These are phyloP conservation scores for Lactarius evosmus DNA, from an alignment of 768 basidiomycete genomes.

Conservation along the genomic window DNA sequence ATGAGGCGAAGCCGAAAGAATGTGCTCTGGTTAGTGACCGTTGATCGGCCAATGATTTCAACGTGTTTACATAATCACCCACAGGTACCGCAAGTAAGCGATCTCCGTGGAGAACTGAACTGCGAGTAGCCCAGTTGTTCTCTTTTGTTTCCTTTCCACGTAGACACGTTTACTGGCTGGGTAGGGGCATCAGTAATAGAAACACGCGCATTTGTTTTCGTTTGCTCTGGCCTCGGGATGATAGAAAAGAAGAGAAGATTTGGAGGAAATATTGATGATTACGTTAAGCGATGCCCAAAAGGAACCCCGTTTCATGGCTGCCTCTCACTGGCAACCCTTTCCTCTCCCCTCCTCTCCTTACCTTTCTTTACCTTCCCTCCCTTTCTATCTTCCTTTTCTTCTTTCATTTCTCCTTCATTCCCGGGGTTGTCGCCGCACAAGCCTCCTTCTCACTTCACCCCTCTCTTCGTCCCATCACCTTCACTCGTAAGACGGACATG, in stretches of 20 bases:
- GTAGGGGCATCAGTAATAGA: not conserved
- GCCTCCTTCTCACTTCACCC: not conserved
- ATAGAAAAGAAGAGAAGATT: not conserved
- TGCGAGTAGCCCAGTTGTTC: not conserved
- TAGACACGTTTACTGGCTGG: not conserved
- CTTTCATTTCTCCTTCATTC: not conserved
- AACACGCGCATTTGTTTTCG: not conserved
- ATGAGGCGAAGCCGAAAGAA: conserved; percentile 87
- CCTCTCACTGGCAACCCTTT: not conserved
- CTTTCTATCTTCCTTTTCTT: not conserved
- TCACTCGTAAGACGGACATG: conserved; percentile 24
- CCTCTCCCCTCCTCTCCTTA: not conserved
- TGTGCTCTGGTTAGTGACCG: conserved; percentile 69
- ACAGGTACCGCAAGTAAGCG: conserved; percentile 50
- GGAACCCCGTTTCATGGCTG: conserved; percentile 2
- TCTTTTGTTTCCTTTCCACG: not conserved
- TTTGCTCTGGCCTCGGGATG: not conserved
- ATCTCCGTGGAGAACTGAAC: not conserved
- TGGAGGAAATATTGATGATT: not conserved
- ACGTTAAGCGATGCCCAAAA: not conserved
- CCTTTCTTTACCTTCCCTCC: not conserved
- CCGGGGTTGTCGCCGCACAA: not conserved
- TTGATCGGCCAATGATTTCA: not conserved
- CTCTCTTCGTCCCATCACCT: not conserved
- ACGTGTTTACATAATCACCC: not conserved